Base-by-base conservation (phyloP, 495 filamentous ascomycete genomes). In the Chaetomidium leptoderma region DNA sequence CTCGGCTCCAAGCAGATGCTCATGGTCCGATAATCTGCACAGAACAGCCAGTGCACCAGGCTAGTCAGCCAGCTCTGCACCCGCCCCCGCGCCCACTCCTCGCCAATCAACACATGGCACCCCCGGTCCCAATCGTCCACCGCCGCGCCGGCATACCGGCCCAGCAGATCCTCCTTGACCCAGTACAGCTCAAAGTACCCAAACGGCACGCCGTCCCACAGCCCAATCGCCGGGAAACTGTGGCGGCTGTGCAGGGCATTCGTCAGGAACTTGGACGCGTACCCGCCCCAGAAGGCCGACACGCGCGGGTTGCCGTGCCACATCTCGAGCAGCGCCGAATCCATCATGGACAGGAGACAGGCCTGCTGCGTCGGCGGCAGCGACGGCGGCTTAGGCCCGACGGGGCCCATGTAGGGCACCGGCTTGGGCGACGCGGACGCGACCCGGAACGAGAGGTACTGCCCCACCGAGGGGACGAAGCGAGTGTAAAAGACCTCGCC, bases 121-220 rank as follows among this genome's bases (percentile, higher is more conserved):
- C 95, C 93, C 11, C 93, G 78, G 66, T 97, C 95, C 69, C 89
- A 97, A 63, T 95, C 86, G 24, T 82, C 82, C 2, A 84, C 82
- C 5, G 74, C 74, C 33, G 72, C 72, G 0, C 83, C 81, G 30
- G 92, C 67, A 48, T 87, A 73, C 27, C 77, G 77, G 0, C 89
- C 90, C 23, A 98, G 67, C 2, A 73, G 72, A 66, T 97, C 95
- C 68, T 98, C 93, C 63, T 96, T 96, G 2, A 93, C 92, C 95
- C 95, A 98, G 74, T 98, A 98, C 37, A 98, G 81, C 75, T 98
- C 95, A 66, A 98, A 96, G 64, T 95, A 98, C 0, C 93, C 93
- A 72, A 97, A 98, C 0, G 93, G 93, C 57, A 92, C 87, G 3
- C 90, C 92, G 52, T 95, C 90, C 91, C 92, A 98, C 74, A 88